phyloP scores from a whole-genome alignment of 257 asterid genomes.

The Solanum pinnatisectum region DNA sequence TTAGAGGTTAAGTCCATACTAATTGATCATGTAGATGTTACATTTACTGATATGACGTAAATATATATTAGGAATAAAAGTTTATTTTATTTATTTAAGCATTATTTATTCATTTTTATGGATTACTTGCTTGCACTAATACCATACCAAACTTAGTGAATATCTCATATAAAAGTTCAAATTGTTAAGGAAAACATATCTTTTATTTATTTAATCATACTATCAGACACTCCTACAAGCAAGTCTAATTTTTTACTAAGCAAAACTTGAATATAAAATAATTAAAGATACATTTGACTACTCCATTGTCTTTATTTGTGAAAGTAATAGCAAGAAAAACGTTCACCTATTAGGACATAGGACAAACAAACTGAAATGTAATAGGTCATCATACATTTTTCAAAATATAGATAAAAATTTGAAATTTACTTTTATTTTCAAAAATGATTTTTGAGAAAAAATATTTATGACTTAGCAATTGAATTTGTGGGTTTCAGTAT shows the following conservation, averaged over 20 bases:
- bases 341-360: neutral
- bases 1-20: neutral
- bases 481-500: neutral
- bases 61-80: neutral
- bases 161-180: neutral
- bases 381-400: neutral
- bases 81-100: neutral
- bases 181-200: too few species aligned
- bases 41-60: neutral
- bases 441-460: neutral
- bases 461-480: neutral
- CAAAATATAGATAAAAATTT: neutral
- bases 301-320: neutral
- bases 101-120: neutral
- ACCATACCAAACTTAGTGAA: neutral
- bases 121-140: neutral
- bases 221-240: neutral
- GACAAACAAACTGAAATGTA: neutral
- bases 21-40: too few species aligned
- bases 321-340: neutral
- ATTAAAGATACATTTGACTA: neutral
- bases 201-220: neutral
- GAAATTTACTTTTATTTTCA: neutral
- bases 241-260: neutral
- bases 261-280: too few species aligned